These are phyloP conservation scores for Gaeumannomyces sp. DNA, from an alignment of 2,329 filamentous ascomycete species.

Conservation along the genomic window DNA sequence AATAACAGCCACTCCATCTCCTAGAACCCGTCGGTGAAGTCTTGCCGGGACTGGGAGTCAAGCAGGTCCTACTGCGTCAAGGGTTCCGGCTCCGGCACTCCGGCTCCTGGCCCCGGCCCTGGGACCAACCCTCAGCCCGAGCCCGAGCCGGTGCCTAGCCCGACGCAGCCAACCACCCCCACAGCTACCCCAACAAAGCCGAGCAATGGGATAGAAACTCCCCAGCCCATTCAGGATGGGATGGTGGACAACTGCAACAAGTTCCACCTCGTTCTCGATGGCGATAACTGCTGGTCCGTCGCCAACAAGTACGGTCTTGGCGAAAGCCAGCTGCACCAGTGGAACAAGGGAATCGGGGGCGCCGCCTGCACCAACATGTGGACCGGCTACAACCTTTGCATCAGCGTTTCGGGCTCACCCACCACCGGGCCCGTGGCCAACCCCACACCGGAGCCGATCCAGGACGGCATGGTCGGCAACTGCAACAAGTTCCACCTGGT, in stretches of 20 bases:
- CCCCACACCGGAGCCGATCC: conserved; percentile 9
- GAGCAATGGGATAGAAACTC: conserved; percentile 2
- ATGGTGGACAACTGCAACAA: conserved; percentile 10
- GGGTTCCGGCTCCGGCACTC: conserved; percentile 8
- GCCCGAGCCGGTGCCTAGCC: conserved; percentile 4
- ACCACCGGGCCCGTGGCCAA: not conserved
- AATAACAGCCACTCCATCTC: not conserved
- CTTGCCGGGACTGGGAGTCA: conserved; percentile 10
- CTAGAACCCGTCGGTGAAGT: not conserved
- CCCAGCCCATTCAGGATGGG: conserved; percentile 7
- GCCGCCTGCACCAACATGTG: conserved; percentile 10
- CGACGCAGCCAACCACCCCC: not conserved
- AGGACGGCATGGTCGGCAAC: conserved; percentile 11
- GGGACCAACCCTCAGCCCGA: not conserved
- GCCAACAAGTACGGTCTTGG: not conserved
- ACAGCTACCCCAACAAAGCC: conserved; percentile 1
- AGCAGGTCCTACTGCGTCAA: conserved; percentile 13
- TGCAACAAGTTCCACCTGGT: conserved; percentile 12
- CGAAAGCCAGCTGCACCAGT: conserved; percentile 5
- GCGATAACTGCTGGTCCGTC: conserved; percentile 10
- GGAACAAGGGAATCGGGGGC: conserved; percentile 11
- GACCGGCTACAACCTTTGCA: conserved; percentile 17
- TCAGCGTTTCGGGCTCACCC: conserved; percentile 9
- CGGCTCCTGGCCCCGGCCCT: not conserved
- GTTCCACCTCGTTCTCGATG: conserved; percentile 6